Percentiles rank a stretch among this genome's conserved stretches.
Conservation (phyloP, 208 protist genomes). For the Willaertia magna region DNA sequence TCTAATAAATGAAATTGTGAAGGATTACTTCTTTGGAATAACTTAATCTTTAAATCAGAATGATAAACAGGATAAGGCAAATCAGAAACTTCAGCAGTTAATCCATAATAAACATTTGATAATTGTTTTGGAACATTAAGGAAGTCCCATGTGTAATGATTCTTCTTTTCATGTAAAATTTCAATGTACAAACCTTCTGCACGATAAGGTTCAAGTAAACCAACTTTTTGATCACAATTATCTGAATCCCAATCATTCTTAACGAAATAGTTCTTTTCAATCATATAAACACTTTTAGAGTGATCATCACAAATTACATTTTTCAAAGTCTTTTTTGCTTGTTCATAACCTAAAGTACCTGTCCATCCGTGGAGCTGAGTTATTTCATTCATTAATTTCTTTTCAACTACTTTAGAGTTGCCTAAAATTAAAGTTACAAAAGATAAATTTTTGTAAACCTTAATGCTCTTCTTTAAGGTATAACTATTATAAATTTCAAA, state of each 20-base stretch:
- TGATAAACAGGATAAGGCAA: background rate
- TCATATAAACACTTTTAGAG: background rate
- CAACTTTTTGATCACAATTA: background rate
- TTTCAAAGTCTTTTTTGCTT: background rate
- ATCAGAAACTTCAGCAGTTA: background rate
- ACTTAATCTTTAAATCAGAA: no score
- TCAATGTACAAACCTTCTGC: background rate
- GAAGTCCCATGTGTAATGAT: background rate
- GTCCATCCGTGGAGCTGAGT: background rate
- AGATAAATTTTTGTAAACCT: no score
- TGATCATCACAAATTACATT: background rate
- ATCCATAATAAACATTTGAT: background rate
- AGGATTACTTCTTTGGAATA: no score
- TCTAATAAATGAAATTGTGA: no score
- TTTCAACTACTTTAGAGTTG: no score
- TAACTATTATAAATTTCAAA: no score
- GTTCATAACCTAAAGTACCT: background rate
- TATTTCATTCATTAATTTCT: no score
- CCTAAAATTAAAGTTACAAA: no score
- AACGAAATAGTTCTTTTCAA: background rate
- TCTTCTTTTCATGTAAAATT: background rate
- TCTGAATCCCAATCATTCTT: background rate
- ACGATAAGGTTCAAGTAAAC: background rate
- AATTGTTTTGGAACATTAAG: background rate
- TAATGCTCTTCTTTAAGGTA: no score